Evolutionary conservation across 441 rosid genomes (phyloP).

Genomic region (Pelargonium australe): DNA sequence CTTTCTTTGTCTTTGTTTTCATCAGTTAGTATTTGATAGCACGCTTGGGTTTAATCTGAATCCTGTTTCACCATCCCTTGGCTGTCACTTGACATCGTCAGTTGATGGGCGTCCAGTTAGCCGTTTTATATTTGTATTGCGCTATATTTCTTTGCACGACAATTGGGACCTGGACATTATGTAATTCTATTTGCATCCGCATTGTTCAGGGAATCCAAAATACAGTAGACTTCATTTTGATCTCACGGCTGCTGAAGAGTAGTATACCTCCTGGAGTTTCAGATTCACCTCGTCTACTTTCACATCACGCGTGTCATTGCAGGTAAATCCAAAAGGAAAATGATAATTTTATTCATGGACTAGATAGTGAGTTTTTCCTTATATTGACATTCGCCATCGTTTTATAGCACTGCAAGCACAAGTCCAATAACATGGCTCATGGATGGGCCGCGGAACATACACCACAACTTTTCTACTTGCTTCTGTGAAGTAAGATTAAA

Average conservation of each 20-base stretch:
- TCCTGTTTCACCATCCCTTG: not conserved
- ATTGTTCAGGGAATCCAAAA: constrained; percentile 47
- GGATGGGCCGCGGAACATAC: constrained; percentile 50
- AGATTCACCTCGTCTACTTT: constrained; percentile 39
- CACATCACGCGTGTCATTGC: constrained; percentile 78
- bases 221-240: constrained; percentile 68
- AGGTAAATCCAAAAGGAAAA: constrained; percentile 37
- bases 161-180: constrained; percentile 9
- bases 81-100: not conserved
- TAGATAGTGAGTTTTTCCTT: constrained; percentile 1
- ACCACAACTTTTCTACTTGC: constrained; percentile 58
- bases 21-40: not conserved
- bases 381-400: not conserved
- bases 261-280: constrained; percentile 34
- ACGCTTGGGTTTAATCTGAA: not conserved
- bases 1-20: not conserved
- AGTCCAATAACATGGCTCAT: constrained; percentile 72
- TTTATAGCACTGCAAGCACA: constrained; percentile 39
- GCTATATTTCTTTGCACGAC: constrained; percentile 1
- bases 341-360: constrained; percentile 3
- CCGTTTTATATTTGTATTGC: not conserved
- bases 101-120: not conserved
- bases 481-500: constrained; percentile 57
- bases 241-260: constrained; percentile 40
- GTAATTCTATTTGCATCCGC: constrained; percentile 16